Evolutionary conservation across 2,329 filamentous ascomycete genomes (phyloP).

Genomic region (Tolypocladium sp.): DNA sequence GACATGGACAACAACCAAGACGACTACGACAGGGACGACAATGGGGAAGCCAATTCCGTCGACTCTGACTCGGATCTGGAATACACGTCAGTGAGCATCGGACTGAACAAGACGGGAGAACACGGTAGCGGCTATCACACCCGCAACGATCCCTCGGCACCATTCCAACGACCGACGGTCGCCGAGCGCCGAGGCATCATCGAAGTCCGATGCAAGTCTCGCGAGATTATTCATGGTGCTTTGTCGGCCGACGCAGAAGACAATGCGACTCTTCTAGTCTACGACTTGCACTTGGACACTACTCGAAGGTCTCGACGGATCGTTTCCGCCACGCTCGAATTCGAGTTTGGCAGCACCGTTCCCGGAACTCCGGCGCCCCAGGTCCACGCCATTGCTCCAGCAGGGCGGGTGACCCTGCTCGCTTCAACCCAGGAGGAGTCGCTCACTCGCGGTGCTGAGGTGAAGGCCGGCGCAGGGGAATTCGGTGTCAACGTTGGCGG

Average conservation of each 20-base stretch:
- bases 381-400: not conserved
- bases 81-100: not conserved
- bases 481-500: not conserved
- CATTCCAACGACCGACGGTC: not conserved
- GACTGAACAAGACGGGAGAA: not conserved
- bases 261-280: not conserved
- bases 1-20: not conserved
- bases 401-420: not conserved
- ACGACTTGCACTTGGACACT: not conserved
- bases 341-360: not conserved
- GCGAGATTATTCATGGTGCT: not conserved
- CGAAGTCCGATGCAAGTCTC: not conserved
- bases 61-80: not conserved
- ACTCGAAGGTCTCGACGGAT: not conserved
- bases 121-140: not conserved
- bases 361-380: not conserved
- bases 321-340: not conserved
- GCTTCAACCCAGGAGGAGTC: not conserved
- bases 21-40: not conserved
- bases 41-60: not conserved
- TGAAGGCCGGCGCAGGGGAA: not conserved
- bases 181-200: not conserved
- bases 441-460: not conserved
- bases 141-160: not conserved
- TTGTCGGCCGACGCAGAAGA: not conserved